Base-by-base conservation (phyloP, 768 basidiomycete species). In the Boletus subparvulus region DNA sequence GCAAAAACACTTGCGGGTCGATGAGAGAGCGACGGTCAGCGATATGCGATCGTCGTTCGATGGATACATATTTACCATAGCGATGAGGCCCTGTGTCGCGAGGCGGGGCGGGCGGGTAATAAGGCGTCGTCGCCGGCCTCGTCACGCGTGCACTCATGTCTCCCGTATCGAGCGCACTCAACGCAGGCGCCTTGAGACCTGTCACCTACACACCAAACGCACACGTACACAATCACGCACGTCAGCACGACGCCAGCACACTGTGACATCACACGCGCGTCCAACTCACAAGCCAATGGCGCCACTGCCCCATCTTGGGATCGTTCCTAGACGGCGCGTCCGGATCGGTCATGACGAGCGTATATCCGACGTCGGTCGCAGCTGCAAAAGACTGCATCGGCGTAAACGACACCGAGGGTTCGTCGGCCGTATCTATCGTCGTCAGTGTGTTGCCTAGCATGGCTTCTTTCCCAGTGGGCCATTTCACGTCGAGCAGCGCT, bases 341-440 rank as follows among this genome's bases (percentile, higher is more conserved):
- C 2, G 83, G 83, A 62, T 85, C 83, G 4, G 78, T 78, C 80
- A 83, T 78, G 35, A 82, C 79, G 36, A 84, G 69, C 9, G 83
- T 83, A 58, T 82, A 84, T 4, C 74, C 74, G 9, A 71, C 58
- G 35, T 76, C 74, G 1, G 63, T 61, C 47, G 58, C 61, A 24
- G 65, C 67, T 2, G 68, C 70, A 16, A 70, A 73, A 14, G 68
- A 67, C 45, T 67, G 69, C 70, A 78, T 72, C 4, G 82, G 78
- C 3, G 75, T 72, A 32, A 85, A 73, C 37, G 68, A 71, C 39
- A 85, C 72, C 4, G 73, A 64, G 4, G 85, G 85, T 55, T 84
- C 84, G 17, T 82, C 76, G 26, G 74, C 63, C 0, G 82, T 80
- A 12, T 77, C 76, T 4, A 62, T 56, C 19, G 63, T 65, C 13